Conservation (phyloP, 2,329 filamentous ascomycete genomes). For the Beauveria bassiana region DNA sequence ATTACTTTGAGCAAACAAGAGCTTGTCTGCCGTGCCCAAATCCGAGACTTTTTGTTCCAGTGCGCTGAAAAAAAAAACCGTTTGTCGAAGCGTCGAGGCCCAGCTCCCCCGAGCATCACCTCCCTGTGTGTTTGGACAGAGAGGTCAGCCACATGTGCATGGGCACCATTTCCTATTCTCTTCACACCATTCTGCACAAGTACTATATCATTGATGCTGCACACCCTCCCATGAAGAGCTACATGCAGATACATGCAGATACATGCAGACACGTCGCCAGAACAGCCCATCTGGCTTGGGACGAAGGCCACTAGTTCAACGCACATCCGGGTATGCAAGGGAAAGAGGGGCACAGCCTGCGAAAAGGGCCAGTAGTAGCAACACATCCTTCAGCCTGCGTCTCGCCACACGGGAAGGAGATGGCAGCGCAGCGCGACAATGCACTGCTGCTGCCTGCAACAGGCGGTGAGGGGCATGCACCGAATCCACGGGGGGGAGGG, state of each 20-base stretch:
- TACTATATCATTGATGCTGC: neutral
- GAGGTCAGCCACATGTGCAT: neutral
- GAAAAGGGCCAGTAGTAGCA: neutral
- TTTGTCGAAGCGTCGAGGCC: neutral
- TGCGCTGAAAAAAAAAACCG: neutral
- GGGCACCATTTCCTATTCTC: neutral
- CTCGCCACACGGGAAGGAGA: slow-evolving; percentile 1
- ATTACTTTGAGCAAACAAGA: neutral
- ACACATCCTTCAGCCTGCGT: neutral
- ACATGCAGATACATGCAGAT: neutral
- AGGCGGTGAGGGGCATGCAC: slow-evolving; percentile 7
- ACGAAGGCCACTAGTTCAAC: slow-evolving; percentile 1
- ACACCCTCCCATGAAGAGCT: neutral
- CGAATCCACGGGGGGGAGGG: neutral
- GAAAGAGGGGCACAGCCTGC: slow-evolving; percentile 4
- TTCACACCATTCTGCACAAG: neutral
- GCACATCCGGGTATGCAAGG: slow-evolving; percentile 12
- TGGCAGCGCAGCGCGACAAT: neutral
- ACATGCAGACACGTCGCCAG: neutral
- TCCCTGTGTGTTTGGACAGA: neutral
- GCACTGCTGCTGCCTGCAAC: slow-evolving; percentile 2
- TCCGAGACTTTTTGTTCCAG: neutral
- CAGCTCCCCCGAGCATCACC: neutral
- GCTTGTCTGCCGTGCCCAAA: neutral
- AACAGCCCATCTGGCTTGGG: slow-evolving; percentile 8